Evolutionary conservation across 495 filamentous ascomycete genomes (phyloP), one percentile per base, ranked within the genome.

Genomic region (Neurospora sublineolata): DNA sequence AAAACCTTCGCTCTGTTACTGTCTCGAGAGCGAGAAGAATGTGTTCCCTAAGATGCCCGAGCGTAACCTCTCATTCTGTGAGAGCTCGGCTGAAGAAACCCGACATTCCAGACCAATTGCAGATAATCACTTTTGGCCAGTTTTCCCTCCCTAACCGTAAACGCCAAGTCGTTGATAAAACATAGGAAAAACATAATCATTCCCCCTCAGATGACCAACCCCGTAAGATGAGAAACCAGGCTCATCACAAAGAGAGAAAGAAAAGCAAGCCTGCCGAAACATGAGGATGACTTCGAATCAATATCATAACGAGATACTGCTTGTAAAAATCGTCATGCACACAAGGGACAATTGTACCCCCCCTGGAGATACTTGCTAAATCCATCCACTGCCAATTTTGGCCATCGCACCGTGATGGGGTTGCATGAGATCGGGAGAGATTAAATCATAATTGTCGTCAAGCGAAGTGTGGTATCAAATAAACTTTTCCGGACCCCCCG

Each of bases 401-500:
- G 69, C 74, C 42, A 69, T 60, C 67, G 23, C 52, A 30, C 52
- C 27, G 23, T 60, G 52, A 60, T 60, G 52, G 52, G 52, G 23
- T 70, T 44, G 71, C 69, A 68, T 72, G 69, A 69, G 76, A 76
- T 72, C 40, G 40, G 69, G 69, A 75, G 73, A 72, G 76, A 76
- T 80, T 78, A 77, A 74, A 82, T 82, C 77, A 79, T 80, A 79
- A 60, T 78, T 75, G 78, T 73, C 77, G 78, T 74, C 76, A 76
- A 72, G 23, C 72, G 70, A 78, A 79, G 75, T 76, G 52, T 79
- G 81, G 79, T 77, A 79, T 81, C 82, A 83, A 83, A 84, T 60
- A 60, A 60, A 84, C 82, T 83, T 84, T 84, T 84, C 81, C 83
- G 77, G 77, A 75, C 75, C 80, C 76, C 67, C 80, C 52, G 73